Evolutionary conservation across 2,329 filamentous ascomycete genomes (phyloP).

Genomic region (Cercospora janseana): DNA sequence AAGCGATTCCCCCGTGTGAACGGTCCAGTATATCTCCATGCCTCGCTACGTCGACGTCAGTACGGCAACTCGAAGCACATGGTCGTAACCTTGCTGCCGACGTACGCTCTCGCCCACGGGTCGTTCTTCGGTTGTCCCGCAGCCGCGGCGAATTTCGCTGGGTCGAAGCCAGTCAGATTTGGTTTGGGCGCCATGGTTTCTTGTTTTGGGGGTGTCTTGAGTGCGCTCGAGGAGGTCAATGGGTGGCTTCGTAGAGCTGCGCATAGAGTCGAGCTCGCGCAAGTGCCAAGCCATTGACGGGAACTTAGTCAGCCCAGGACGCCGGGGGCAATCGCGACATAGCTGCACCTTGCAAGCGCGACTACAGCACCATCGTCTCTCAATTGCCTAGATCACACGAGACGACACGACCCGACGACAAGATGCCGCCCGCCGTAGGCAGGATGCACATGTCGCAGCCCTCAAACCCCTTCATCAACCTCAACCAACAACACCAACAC

Average conservation of each 20-base stretch:
- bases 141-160: constrained; percentile 72
- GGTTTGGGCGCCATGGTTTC: constrained; percentile 52
- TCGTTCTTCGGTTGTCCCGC: constrained; percentile 61
- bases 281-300: constrained; percentile 1
- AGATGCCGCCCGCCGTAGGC: constrained; percentile 59
- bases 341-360: background rate
- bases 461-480: constrained; percentile 59
- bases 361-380: background rate
- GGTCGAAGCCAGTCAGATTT: constrained; percentile 91
- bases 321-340: constrained; percentile 2
- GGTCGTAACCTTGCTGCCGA: background rate
- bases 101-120: constrained; percentile 63
- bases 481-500: constrained; percentile 45
- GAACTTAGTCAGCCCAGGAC: background rate
- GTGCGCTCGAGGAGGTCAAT: background rate
- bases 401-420: constrained; percentile 20
- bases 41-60: constrained; percentile 62
- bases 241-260: constrained; percentile 3
- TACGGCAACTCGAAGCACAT: background rate
- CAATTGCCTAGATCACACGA: constrained; percentile 1
- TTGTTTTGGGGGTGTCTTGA: constrained; percentile 13
- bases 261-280: constrained; percentile 4
- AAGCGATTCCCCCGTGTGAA: constrained; percentile 90
- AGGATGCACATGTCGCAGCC: constrained; percentile 59
- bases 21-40: constrained; percentile 87